A percentile compares a stretch with the other conserved stretches of the same genome.
phyloP scores from a whole-genome alignment of 2,329 filamentous ascomycete species.

The Aspergillus sp. region DNA sequence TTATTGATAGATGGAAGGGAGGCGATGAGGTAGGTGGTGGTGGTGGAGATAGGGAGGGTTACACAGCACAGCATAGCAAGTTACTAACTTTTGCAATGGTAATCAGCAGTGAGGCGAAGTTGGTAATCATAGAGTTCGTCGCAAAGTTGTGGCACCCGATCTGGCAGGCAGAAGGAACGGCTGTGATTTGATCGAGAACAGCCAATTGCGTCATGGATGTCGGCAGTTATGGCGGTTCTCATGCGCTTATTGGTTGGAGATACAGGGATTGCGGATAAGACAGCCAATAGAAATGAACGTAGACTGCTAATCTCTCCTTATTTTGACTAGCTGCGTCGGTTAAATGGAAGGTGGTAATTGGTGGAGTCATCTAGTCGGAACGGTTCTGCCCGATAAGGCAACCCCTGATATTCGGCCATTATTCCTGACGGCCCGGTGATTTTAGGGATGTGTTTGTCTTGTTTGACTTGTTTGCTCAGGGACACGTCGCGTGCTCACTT shows the following conservation, averaged over 20 bases:
- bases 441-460: not conserved
- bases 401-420: not conserved
- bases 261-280: not conserved
- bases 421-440: too few relatives aligned
- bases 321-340: not conserved
- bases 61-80: too few relatives aligned
- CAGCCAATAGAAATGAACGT: not conserved
- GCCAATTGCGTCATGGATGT: constrained; percentile 12
- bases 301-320: not conserved
- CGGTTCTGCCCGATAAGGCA: not conserved
- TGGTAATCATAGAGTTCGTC: not conserved
- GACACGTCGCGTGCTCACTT: not conserved
- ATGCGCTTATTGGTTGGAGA: constrained; percentile 7
- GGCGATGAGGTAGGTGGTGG: not conserved
- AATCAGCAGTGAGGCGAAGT: too few relatives aligned
- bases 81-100: too few relatives aligned
- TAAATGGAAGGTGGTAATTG: not conserved
- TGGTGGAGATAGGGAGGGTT: too few relatives aligned
- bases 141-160: not conserved
- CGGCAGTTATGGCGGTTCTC: not conserved
- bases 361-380: not conserved
- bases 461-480: not conserved
- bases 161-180: not conserved
- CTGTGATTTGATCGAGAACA: not conserved
- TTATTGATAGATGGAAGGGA: not conserved